A percentile compares a stretch with the other conserved stretches of the same genome.
Conservation (phyloP, 176 grass and related monocot species). For the Otatea glauca region DNA sequence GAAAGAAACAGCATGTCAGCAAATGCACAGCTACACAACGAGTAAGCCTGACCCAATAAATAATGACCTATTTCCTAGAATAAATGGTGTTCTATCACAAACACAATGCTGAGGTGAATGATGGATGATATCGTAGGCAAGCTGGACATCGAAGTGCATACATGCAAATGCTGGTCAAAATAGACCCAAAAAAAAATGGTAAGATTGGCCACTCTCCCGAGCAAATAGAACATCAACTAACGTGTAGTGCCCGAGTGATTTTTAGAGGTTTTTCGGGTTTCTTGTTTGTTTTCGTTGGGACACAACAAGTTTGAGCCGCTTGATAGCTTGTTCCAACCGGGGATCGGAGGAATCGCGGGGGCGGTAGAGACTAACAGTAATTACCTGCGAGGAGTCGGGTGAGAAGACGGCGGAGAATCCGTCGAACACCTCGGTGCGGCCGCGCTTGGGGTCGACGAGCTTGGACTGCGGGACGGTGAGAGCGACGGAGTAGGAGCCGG, state of each 20-base stretch:
- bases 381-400: constrained; percentile 72
- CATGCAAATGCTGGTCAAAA: neutral
- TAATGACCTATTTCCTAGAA: neutral
- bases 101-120: neutral
- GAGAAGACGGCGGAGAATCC: constrained; percentile 82
- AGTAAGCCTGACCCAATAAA: neutral
- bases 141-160: neutral
- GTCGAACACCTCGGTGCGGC: constrained; percentile 71
- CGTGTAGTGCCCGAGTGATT: no score
- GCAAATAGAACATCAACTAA: neutral
- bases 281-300: no score
- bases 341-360: neutral
- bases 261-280: no score
- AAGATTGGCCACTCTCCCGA: neutral
- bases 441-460: constrained; percentile 60
- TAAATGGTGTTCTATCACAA: neutral
- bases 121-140: neutral
- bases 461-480: constrained; percentile 67
- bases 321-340: neutral
- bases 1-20: constrained; percentile 10
- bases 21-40: neutral
- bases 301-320: no score
- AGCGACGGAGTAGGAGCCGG: constrained; percentile 61
- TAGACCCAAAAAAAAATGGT: neutral
- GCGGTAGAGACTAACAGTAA: no score